Evolutionary conservation across 768 basidiomycete species (phyloP).

Genomic region (Floccularia luteovirens): DNA sequence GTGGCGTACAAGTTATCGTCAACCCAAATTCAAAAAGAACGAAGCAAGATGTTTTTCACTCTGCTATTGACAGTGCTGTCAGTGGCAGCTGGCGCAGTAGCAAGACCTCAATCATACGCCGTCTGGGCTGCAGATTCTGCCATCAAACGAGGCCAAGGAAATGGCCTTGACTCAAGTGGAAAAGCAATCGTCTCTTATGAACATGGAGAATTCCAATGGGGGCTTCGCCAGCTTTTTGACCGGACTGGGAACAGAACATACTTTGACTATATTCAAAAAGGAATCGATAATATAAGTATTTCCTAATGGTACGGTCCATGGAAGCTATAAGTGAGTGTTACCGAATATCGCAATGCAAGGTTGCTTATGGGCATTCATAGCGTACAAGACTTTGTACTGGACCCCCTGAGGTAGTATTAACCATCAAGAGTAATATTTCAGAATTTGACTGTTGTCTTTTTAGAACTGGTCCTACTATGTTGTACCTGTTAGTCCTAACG

Average conservation of each 20-base stretch:
- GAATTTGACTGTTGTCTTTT: slow-evolving; percentile 1
- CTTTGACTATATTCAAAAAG: slow-evolving; percentile 29
- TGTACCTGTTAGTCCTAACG: slow-evolving; percentile 2
- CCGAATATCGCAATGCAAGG: background rate
- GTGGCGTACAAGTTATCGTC: no score
- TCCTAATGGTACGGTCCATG: slow-evolving; percentile 28
- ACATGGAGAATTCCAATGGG: slow-evolving; percentile 32
- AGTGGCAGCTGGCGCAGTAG: slow-evolving; percentile 6
- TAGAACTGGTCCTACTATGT: slow-evolving; percentile 4
- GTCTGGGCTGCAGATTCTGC: slow-evolving; percentile 39
- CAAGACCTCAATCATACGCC: slow-evolving; percentile 29
- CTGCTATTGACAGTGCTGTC: background rate
- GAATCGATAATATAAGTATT: slow-evolving; percentile 29
- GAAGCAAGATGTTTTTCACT: background rate
- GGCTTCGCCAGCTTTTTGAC: slow-evolving; percentile 30
- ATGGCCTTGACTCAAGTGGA: slow-evolving; percentile 26
- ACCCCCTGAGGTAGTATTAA: slow-evolving; percentile 23
- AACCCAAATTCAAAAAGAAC: no score
- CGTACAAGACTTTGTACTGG: slow-evolving; percentile 22
- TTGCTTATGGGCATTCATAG: slow-evolving; percentile 7
- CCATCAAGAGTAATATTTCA: background rate
- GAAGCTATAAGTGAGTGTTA: slow-evolving; percentile 24
- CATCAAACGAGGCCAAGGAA: slow-evolving; percentile 33
- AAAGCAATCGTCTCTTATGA: slow-evolving; percentile 30
- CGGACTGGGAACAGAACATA: slow-evolving; percentile 32